A percentile compares a stretch with the other conserved stretches of the same genome.
Evolutionary conservation across 2,329 filamentous ascomycete genomes (phyloP).

Genomic region (Clathrospora elynae): DNA sequence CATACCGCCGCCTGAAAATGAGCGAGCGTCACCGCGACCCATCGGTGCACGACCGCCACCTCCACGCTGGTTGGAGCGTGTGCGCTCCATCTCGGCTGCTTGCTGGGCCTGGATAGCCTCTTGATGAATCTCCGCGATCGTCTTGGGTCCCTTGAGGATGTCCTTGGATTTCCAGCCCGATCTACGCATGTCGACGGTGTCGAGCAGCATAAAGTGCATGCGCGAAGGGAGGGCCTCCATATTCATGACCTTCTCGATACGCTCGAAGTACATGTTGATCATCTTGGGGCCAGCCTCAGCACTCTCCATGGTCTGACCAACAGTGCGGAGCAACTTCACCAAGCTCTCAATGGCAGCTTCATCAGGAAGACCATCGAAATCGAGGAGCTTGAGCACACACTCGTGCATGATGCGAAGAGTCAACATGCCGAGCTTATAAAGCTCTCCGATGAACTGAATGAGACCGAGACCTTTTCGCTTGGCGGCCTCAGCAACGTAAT

Average conservation of each 20-base stretch:
- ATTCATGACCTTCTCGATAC: conserved; percentile 81
- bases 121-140: conserved; percentile 86
- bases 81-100: conserved; percentile 72
- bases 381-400: conserved; percentile 94
- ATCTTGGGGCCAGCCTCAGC: conserved; percentile 79
- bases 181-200: conserved; percentile 82
- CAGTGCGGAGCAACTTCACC: conserved; percentile 88
- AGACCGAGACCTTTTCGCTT: conserved; percentile 97
- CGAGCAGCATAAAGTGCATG: conserved; percentile 95
- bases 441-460: conserved; percentile 98
- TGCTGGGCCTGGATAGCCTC: conserved; percentile 80
- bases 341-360: conserved; percentile 96
- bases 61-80: conserved; percentile 65
- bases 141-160: conserved; percentile 92
- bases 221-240: conserved; percentile 78
- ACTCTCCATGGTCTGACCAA: conserved; percentile 82
- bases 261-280: conserved; percentile 92
- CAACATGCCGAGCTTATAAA: conserved; percentile 98
- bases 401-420: conserved; percentile 99
- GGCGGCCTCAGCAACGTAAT: conserved; percentile 89
- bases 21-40: conserved; percentile 85
- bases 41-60: conserved; percentile 72
- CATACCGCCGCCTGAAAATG: conserved; percentile 75
- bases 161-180: conserved; percentile 85
- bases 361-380: conserved; percentile 90